Conservation (phyloP, 2,329 filamentous ascomycete species). For the Septoria linicola region DNA sequence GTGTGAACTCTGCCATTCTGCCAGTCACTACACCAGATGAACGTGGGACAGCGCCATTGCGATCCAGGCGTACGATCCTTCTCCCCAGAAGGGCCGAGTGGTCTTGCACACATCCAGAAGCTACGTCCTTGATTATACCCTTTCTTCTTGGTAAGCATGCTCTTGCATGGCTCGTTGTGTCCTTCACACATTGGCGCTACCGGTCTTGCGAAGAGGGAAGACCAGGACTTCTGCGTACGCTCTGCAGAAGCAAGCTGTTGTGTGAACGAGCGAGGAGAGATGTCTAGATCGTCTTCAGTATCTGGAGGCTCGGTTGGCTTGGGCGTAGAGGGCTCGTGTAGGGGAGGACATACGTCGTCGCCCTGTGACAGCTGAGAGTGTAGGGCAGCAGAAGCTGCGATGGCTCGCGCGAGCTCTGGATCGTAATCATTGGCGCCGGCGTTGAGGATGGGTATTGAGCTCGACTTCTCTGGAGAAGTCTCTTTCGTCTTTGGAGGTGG, state of each 20-base stretch:
- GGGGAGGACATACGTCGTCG: background rate
- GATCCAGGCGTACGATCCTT: conserved; percentile 70
- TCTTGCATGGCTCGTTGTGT: conserved; percentile 83
- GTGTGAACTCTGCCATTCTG: conserved; percentile 16
- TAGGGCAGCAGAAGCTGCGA: conserved; percentile 1
- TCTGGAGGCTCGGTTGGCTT: conserved; percentile 10
- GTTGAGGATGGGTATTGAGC: background rate
- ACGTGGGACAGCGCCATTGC: conserved; percentile 84
- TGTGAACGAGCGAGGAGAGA: conserved; percentile 24
- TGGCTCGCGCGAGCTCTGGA: background rate
- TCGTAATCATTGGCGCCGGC: background rate
- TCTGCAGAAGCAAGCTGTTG: conserved; percentile 31
- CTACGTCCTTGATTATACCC: conserved; percentile 73
- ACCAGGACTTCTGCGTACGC: conserved; percentile 62
- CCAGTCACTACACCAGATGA: conserved; percentile 69
- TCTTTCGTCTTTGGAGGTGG: conserved; percentile 1
- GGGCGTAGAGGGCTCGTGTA: conserved; percentile 6
- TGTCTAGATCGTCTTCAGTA: conserved; percentile 6
- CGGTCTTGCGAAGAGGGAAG: conserved; percentile 74
- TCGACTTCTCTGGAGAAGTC: conserved; percentile 1
- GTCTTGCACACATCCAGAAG: conserved; percentile 70
- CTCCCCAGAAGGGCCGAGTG: conserved; percentile 78
- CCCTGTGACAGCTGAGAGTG: background rate
- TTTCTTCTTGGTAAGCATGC: conserved; percentile 79
- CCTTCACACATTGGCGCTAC: conserved; percentile 73